phyloP scores from a whole-genome alignment of 2,329 filamentous ascomycete species.

The Diaporthe sp. region DNA sequence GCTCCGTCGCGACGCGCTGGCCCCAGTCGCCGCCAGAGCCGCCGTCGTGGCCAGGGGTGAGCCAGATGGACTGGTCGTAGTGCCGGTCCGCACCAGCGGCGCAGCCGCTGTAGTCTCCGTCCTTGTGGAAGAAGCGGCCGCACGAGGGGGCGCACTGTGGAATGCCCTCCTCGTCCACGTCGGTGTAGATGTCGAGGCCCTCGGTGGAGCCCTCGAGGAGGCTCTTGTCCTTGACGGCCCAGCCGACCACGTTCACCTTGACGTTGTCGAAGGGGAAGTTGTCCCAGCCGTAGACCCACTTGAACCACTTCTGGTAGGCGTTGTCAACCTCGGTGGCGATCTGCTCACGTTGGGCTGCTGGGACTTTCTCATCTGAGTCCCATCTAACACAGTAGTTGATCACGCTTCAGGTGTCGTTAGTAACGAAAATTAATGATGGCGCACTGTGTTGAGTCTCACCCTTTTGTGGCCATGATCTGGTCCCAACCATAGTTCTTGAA shows the following conservation, averaged over 20 bases:
- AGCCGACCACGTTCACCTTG: conserved; percentile 8
- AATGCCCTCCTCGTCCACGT: conserved; percentile 55
- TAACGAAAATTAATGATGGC: not conserved
- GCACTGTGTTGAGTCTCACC: not conserved
- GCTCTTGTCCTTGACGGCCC: conserved; percentile 19
- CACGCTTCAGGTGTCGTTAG: not conserved
- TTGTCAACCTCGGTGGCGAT: conserved; percentile 49
- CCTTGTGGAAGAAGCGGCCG: conserved; percentile 61
- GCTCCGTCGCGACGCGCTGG: conserved; percentile 51
- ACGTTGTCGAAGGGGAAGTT: conserved; percentile 5
- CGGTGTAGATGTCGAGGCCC: conserved; percentile 58
- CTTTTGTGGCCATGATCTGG: conserved; percentile 18
- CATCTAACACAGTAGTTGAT: conserved; percentile 60
- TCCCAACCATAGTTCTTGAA: conserved; percentile 23
- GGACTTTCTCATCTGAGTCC: conserved; percentile 56
- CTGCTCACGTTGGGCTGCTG: conserved; percentile 54
- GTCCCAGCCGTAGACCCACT: conserved; percentile 22
- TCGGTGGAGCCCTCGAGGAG: conserved; percentile 12
- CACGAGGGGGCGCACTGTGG: conserved; percentile 59
- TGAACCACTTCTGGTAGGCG: conserved; percentile 11
- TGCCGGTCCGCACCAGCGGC: conserved; percentile 55
- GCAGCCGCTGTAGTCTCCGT: conserved; percentile 58
- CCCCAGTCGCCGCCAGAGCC: conserved; percentile 64
- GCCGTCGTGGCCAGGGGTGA: conserved; percentile 59
- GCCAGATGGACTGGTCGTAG: conserved; percentile 63